A percentile compares a stretch with the other conserved stretches of the same genome.
Evolutionary conservation across 2,329 filamentous ascomycete genomes (phyloP).

Genomic region (Zasmidium cellare): DNA sequence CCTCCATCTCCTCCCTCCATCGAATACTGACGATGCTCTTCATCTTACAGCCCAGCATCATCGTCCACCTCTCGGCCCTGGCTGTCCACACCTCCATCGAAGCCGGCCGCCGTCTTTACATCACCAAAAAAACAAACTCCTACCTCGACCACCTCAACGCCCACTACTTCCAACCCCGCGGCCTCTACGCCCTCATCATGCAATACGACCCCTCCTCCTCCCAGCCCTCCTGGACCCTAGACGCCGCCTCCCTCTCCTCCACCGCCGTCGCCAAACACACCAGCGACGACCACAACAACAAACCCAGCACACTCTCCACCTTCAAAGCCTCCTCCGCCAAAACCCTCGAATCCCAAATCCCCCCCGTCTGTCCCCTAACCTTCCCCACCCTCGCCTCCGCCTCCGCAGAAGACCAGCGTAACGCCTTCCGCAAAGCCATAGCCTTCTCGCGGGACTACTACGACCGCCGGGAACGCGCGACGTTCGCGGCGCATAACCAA

Average conservation of each 20-base stretch:
- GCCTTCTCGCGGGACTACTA: slow-evolving; percentile 46
- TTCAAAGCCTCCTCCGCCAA: slow-evolving; percentile 37
- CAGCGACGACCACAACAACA: background rate
- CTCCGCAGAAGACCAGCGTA: background rate
- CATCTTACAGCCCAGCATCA: background rate
- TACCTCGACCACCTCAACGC: slow-evolving; percentile 57
- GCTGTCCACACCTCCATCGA: slow-evolving; percentile 44
- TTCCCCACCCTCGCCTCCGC: slow-evolving; percentile 43
- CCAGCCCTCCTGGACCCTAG: background rate
- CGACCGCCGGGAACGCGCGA: slow-evolving; percentile 49
- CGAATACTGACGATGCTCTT: no score
- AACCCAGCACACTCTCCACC: background rate
- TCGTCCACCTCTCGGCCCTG: slow-evolving; percentile 3
- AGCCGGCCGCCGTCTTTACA: slow-evolving; percentile 39
- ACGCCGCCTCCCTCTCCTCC: background rate
- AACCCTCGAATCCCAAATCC: slow-evolving; percentile 40
- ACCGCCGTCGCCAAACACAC: background rate
- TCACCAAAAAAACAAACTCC: slow-evolving; percentile 42
- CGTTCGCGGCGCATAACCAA: slow-evolving; percentile 45
- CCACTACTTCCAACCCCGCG: slow-evolving; percentile 55
- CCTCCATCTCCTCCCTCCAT: no score
- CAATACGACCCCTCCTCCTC: slow-evolving; percentile 1
- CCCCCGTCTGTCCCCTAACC: slow-evolving; percentile 47
- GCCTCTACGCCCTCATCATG: slow-evolving; percentile 54
- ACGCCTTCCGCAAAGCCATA: slow-evolving; percentile 9